Evolutionary conservation across 2,329 filamentous ascomycete genomes (phyloP).

Genomic region (Zymoseptoria passerinii): DNA sequence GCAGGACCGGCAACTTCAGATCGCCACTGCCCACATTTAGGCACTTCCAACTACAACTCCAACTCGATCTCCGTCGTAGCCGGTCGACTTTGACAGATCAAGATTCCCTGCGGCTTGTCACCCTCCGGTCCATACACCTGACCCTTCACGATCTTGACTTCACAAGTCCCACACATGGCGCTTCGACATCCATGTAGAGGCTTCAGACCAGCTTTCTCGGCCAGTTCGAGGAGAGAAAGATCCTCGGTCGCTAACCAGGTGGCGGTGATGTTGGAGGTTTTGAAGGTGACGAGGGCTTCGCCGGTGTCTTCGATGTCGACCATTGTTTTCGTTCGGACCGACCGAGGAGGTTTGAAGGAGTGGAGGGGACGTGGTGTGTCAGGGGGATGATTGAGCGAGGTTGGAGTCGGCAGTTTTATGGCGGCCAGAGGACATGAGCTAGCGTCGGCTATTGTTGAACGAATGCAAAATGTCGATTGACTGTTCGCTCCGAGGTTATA

Average conservation of each 20-base stretch:
- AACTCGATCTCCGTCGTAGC: conserved; percentile 20
- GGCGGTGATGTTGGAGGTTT: conserved; percentile 14
- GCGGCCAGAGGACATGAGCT: not conserved
- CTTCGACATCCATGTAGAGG: conserved; percentile 19
- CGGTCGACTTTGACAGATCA: conserved; percentile 21
- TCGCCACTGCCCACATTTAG: not conserved
- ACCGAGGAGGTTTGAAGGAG: not conserved
- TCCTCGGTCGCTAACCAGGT: conserved; percentile 16
- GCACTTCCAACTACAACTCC: conserved; percentile 8
- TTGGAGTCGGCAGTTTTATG: not conserved
- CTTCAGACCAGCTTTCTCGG: conserved; percentile 19
- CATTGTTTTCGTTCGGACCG: conserved; percentile 2
- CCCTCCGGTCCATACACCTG: conserved; percentile 20
- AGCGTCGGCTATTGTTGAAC: not conserved
- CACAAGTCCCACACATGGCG: conserved; percentile 18
- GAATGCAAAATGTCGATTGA: not conserved
- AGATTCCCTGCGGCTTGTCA: conserved; percentile 16
- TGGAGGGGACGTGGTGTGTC: not conserved
- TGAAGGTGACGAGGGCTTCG: conserved; percentile 13
- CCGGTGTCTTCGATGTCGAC: conserved; percentile 15
- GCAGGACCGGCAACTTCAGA: not conserved
- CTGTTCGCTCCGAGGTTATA: not conserved
- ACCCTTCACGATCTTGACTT: conserved; percentile 16
- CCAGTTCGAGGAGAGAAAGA: conserved; percentile 18
- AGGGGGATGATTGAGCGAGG: not conserved